Conservation (phyloP, 2,329 filamentous ascomycete species). For the Blastomyces percursus region DNA sequence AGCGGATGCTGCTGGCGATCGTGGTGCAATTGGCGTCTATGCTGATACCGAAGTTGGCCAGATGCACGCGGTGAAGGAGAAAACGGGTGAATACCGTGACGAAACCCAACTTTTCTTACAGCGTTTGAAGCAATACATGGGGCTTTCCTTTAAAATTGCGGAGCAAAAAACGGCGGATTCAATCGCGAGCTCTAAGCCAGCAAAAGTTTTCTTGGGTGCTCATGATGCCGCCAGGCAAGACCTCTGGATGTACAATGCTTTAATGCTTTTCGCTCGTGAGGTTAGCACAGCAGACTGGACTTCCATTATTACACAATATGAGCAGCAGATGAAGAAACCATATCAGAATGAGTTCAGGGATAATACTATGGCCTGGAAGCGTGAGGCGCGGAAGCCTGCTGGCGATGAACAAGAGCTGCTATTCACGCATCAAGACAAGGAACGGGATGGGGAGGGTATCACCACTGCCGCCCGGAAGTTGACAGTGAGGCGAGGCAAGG, state of each 20-base stretch:
- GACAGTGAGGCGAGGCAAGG: conserved; percentile 89
- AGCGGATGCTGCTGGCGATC: conserved; percentile 32
- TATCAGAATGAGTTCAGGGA: conserved; percentile 77
- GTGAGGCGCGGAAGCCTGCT: conserved; percentile 60
- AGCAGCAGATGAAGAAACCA: conserved; percentile 60
- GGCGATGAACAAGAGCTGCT: conserved; percentile 72
- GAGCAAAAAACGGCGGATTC: conserved; percentile 58
- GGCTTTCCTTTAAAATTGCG: conserved; percentile 64
- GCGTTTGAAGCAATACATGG: conserved; percentile 71
- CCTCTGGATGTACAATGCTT: conserved; percentile 77
- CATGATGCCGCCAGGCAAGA: conserved; percentile 61
- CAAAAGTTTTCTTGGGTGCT: conserved; percentile 57
- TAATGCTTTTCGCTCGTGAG: conserved; percentile 81
- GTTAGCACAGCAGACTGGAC: conserved; percentile 75
- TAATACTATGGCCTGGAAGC: conserved; percentile 67
- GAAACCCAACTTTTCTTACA: conserved; percentile 68
- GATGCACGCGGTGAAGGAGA: conserved; percentile 90
- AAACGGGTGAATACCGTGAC: conserved; percentile 75
- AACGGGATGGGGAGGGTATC: conserved; percentile 54
- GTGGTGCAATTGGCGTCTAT: conserved; percentile 44
- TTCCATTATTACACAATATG: conserved; percentile 66
- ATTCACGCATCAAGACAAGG: conserved; percentile 86
- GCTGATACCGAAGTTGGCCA: conserved; percentile 64
- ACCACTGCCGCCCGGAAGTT: conserved; percentile 72
- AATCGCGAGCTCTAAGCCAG: conserved; percentile 36